Base-by-base conservation (phyloP, 2,329 filamentous ascomycete species). In the Trichoderma sp. region DNA sequence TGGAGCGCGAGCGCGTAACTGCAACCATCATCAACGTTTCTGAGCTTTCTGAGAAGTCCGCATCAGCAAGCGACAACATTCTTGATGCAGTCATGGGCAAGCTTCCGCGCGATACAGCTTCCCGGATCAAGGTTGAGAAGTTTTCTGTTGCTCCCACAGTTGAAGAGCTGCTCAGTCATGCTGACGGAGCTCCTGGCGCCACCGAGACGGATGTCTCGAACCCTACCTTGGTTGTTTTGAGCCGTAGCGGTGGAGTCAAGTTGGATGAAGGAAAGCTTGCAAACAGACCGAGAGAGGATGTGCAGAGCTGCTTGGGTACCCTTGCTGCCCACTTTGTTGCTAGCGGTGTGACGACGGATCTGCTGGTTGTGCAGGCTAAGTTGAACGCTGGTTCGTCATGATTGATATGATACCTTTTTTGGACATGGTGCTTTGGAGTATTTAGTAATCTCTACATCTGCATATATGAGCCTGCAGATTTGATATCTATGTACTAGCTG, bases 1-100 rank as follows among this genome's bases (percentile, higher is more conserved):
- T 91, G 1, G 90, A 91, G 79, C 96, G 94, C 76, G 87, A 89
- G 4, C 88, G 92, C 57, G 89, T 97, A 30, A 95, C 93, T 0
- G 93, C 91, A 0, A 95, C 93, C 0, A 87, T 98, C 36, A 84
- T 92, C 1, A 90, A 74, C 20, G 73, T 73, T 12, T 71, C 59
- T 1, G 53, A 65, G 2, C 59, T 67, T 4, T 32, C 55, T 3
- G 34, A 57, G 20, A 57, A 71, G 23, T 63, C 63, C 6, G 69
- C 73, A 9, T 59, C 68, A 12, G 62, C 58, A 2, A 23, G 28
- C 11, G 66, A 75, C 6, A 57, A 70, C 26, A 30, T 74, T 5
- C 73, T 77, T 23, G 71, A 74, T 28, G 50, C 13, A 3, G 71
- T 71, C n/a, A 43, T 72, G 6, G 63, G 72, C 26, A 65, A 59